Base-by-base conservation (phyloP, 2,329 filamentous ascomycete species). In the Pseudogymnoascus sp. region DNA sequence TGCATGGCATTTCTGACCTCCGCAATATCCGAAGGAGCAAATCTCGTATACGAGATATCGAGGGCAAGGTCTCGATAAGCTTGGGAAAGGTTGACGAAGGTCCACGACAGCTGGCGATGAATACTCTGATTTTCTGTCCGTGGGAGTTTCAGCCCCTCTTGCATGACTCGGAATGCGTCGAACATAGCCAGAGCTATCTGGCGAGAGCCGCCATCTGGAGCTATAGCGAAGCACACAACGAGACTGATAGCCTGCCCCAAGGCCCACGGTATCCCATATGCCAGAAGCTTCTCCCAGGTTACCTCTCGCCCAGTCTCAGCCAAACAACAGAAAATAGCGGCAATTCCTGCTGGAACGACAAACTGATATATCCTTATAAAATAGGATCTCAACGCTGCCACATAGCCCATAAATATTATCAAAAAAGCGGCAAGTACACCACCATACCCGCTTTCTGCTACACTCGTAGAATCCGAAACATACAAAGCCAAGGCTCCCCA, bases 281-380 rank as follows among this genome's bases (percentile, higher is more conserved):
- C 74, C 65, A 79, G 77, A 2, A 84, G 68, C 67, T 82, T 83
- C 23, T 67, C 64, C 82, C 83, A 85, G 5, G 75, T 71, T 4
- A 84, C 76, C 8, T 68, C 67, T 19, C 72, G 72, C 9, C 76
- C 77, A 10, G 81, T 78, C 44, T 83, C 79, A 4, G 81, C 80
- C 23, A 86, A 72, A 60, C 78, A 81, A 3, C 81, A 79, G 65
- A 83, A 85, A 3, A 77, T 78, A 36, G 85, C 77, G 3, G 83
- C 79, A 63, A 86, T 79, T 0, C 83, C 83, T 28, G 83, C 81
- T 66, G 78, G 80, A 4, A 85, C 74, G 2, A 82, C 78, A 6
- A 79, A 72, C 68, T 86, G 83, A 65, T 85, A 84, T 36, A 83
- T 77, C 47, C 83, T 75, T 60, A 83, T 79, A 62, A 83, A 82